Percentiles rank a stretch among this genome's conserved stretches.
Evolutionary conservation across 805 yeast genomes (phyloP).

Genomic region (Yarrowia yakushimensis): DNA sequence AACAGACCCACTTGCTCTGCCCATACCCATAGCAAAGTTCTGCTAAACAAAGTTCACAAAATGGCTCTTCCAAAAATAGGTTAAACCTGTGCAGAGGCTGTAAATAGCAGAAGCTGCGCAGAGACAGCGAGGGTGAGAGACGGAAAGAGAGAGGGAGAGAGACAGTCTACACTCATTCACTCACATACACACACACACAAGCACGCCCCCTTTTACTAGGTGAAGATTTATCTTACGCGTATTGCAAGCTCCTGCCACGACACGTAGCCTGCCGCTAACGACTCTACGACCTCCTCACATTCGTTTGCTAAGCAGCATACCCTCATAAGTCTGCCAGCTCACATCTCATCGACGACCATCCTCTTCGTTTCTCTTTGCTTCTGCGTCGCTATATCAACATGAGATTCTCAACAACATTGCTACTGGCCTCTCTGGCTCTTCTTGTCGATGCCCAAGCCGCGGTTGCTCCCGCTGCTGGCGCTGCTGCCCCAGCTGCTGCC

Average conservation of each 20-base stretch:
- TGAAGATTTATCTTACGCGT: slow-evolving; percentile 3
- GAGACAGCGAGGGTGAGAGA: neutral
- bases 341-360: neutral
- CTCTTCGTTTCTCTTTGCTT: neutral
- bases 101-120: slow-evolving; percentile 17
- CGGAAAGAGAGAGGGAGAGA: no score
- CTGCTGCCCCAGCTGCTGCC: neutral
- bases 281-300: neutral
- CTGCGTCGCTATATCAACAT: neutral
- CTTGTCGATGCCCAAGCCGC: slow-evolving; percentile 13
- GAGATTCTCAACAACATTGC: slow-evolving; percentile 6
- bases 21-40: neutral
- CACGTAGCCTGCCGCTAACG: neutral
- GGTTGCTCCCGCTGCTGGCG: slow-evolving; percentile 1
- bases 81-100: slow-evolving; percentile 1
- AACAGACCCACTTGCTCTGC: neutral
- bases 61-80: slow-evolving; percentile 2
- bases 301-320: neutral
- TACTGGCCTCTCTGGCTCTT: neutral
- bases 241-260: neutral
- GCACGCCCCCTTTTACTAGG: slow-evolving; percentile 8
- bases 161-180: no score
- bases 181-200: no score
- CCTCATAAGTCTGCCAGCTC: neutral
- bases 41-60: neutral